Base-by-base conservation (phyloP, 345 rosid species). In the Lepidium sativum region DNA sequence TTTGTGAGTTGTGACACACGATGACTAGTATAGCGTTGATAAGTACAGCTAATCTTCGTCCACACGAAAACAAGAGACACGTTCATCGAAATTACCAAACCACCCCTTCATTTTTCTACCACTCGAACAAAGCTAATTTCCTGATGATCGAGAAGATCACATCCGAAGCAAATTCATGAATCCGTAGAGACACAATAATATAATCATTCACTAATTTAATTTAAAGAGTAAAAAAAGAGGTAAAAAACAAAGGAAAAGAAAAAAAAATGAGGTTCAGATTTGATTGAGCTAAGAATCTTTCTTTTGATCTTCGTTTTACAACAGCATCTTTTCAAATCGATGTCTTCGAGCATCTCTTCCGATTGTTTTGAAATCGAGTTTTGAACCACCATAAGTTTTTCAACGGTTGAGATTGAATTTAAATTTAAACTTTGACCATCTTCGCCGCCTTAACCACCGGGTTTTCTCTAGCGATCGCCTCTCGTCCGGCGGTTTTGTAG, bases 371-470 rank as follows among this genome's bases (percentile, higher is more conserved):
- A n/a, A 25, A 69, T 52, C 61, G 75, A 70, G 49, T 56, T 71
- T 47, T 58, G 61, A 72, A 65, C 67, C 65, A 57, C n/a, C 56
- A 52, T 35, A 54, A 48, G 43, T 35, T 57, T 17, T 13, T 17
- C 34, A 34, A 69, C 53, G 60, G 45, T 49, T 71, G 70, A 53
- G 53, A 35, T 54, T 12, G 2, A 17, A 55, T 25, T 39, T 25
- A 25, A 31, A 29, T 35, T 86, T 81, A 92, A 71, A 90, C 85
- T 81, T 84, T 88, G 10, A 88, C 87, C 67, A 90, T 94, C 83
- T 94, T 94, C 1, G 99, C 97, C 2, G 99, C 99, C 75, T 86
- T 94, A 32, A 92, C 89, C 25, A 92, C 96, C 21, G 98, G 98
- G 14, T 94, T 94, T 69, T 88, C 97, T 16, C 95, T 79, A 4